Evolutionary conservation across 495 filamentous ascomycete genomes (phyloP).

Genomic region (Tuber aestivum): DNA sequence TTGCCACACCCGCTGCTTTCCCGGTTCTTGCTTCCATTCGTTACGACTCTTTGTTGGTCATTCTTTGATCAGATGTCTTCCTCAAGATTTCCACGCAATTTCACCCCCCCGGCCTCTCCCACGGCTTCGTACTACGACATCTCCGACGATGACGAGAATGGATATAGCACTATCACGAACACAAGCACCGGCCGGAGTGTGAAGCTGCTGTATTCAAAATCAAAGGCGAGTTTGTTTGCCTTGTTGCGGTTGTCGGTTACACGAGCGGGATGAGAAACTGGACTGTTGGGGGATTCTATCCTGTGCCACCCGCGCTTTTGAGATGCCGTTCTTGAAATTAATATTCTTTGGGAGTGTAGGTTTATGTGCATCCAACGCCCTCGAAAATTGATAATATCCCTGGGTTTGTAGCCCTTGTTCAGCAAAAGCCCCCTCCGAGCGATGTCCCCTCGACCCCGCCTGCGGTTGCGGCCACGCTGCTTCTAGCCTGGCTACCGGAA

Average conservation of each 20-base stretch:
- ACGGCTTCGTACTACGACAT: conserved; percentile 90
- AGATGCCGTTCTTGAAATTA: conserved; percentile 17
- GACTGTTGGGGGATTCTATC: conserved; percentile 8
- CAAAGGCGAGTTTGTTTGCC: conserved; percentile 60
- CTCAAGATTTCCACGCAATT: conserved; percentile 14
- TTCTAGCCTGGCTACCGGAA: conserved; percentile 92
- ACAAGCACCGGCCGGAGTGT: conserved; percentile 73
- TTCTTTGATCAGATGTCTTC: neutral
- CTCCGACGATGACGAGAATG: conserved; percentile 81
- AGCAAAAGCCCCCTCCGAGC: conserved; percentile 66
- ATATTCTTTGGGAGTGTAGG: conserved; percentile 48
- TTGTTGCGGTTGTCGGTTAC: conserved; percentile 5
- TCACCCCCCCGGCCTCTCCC: conserved; percentile 56
- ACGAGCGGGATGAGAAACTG: conserved; percentile 29
- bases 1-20: neutral
- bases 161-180: conserved; percentile 92
- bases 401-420: conserved; percentile 90
- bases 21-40: neutral
- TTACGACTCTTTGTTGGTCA: neutral
- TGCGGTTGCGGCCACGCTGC: conserved; percentile 52
- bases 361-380: conserved; percentile 94
- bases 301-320: conserved; percentile 6
- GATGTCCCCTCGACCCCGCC: conserved; percentile 41
- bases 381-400: conserved; percentile 92
- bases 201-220: conserved; percentile 93